These are phyloP conservation scores for Talaromyces marneffei DNA, from an alignment of 2,329 filamentous ascomycete genomes.

Conservation along the genomic window DNA sequence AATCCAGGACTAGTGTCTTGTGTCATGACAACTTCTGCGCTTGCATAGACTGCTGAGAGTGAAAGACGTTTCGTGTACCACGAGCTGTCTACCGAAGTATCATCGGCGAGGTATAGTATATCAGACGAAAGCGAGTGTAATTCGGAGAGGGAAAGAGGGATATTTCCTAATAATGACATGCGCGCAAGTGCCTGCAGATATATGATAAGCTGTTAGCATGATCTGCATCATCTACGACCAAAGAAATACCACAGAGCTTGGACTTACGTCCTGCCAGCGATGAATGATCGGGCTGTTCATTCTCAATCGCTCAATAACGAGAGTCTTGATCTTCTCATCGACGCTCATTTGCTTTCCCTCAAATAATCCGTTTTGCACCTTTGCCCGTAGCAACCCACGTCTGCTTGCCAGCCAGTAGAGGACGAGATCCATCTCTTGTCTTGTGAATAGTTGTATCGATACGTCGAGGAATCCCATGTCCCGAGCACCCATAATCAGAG, in stretches of 20 bases:
- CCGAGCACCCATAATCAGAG: slow-evolving; percentile 70
- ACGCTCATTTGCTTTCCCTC: slow-evolving; percentile 39
- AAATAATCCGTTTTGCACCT: slow-evolving; percentile 29
- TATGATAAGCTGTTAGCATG: slow-evolving; percentile 14
- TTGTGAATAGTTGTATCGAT: slow-evolving; percentile 73
- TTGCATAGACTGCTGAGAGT: slow-evolving; percentile 63
- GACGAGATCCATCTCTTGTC: slow-evolving; percentile 75
- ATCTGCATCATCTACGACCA: slow-evolving; percentile 3
- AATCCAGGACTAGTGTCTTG: slow-evolving; percentile 72
- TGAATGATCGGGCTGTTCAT: slow-evolving; percentile 67
- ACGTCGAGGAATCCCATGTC: slow-evolving; percentile 84
- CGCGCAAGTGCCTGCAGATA: slow-evolving; percentile 69
- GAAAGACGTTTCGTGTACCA: slow-evolving; percentile 77
- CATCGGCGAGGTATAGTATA: slow-evolving; percentile 81
- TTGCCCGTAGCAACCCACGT: slow-evolving; percentile 32
- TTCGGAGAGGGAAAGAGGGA: slow-evolving; percentile 70
- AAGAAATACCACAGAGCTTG: neutral
- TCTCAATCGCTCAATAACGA: slow-evolving; percentile 71
- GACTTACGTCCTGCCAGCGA: slow-evolving; percentile 77
- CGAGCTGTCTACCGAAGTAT: slow-evolving; percentile 70
- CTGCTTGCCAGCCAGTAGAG: slow-evolving; percentile 40
- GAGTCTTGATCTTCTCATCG: slow-evolving; percentile 59
- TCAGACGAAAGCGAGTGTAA: slow-evolving; percentile 81
- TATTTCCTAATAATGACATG: slow-evolving; percentile 78
- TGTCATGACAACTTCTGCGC: slow-evolving; percentile 88